Evolutionary conservation across 2,329 filamentous ascomycete species (phyloP), one percentile per base, ranked within the genome.

Genomic region (Chalara sp.): DNA sequence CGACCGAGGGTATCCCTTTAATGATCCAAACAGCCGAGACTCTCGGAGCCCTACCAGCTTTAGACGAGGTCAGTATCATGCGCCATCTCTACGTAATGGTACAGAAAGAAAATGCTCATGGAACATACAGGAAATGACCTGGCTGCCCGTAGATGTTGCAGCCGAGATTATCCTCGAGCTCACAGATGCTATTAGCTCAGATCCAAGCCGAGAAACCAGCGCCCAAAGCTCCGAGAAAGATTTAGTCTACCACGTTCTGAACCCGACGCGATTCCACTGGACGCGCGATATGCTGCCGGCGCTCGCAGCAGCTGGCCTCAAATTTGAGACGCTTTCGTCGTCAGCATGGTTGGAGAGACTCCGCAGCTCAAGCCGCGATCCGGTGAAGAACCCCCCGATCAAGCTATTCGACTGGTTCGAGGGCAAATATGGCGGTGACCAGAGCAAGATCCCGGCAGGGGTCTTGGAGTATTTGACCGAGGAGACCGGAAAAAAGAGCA

Each of bases 361-460:
- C 8, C 65, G 72, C 5, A 65, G 62, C 2, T 73, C 71, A 2
- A 71, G 78, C 51, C 68, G 67, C 5, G 76, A 81, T 59, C 72
- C 74, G 2, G 64, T 65, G 1, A 63, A 61, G 49, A 79, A 78
- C 56, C 76, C 76, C 0, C 73, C 71, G 6, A 58, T 78, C 48
- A 80, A 80, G 66, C 65, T 81, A 41, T 55, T 79, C 1, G 75
- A 76, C 33, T 73, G 74, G 29, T 79, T 76, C 55, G 66, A 63
- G 48, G 63, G 53, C 2, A 79, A 79, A 58, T 80, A 80, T 39
- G 35, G 35, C 13, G 35, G 21, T 21, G 21, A 21, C 21, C 21
- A 21, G 21, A 21, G 21, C 21, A 21, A 21, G 21, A 21, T 21
- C 21, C 21, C 21, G 21, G 3, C 21, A 3, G 21, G 21, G 21